Base-by-base conservation (phyloP, 352 stramenopile genomes). In the Phytophthora constricta region DNA sequence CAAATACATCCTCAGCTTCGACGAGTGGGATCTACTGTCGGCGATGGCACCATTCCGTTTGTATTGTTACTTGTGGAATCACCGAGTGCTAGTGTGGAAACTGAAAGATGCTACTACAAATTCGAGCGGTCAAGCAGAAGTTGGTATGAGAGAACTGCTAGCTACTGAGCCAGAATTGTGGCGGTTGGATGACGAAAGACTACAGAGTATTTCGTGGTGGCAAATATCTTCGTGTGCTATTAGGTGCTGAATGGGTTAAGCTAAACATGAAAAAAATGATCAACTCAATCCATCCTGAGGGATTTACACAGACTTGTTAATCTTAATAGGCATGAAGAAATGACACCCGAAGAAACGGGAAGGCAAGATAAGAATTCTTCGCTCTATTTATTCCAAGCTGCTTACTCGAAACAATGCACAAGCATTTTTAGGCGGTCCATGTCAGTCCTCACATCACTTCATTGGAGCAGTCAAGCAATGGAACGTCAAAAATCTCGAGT, bases 31-130 rank as follows among this genome's bases (percentile, higher is more conserved):
- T 33, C n/a, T 64, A 5, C 9, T 73, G n/a, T 50, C 58, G 5
- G 42, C 64, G 1, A 39, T 77, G 41, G 50, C 54, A 0, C 46
- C 53, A 1, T 13, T 73, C 9, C 58, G 65, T 3, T 31, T 33
- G 7, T 63, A 56, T 27, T 73, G 51, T n/a, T 31, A 60, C 16
- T 53, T 73, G 22, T 77, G 69, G 64, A 73, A 73, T 37, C 50
- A 73, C 37, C 69, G 69, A 10, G 42, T 71, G 2, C 58, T 39
- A n/a, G 67, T 70, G 2, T 70, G 49, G 59, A 60, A n/a, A n/a
- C 54, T 74, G 10, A 50, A 55, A 1, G 27, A 50, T 33, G 20
- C 20, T 0, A 20, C 7, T 33, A 14, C 17, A 5, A 19, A 47
- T 31, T 48, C 47, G 11, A 49, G 65, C 10, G 57, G 52, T 26